Conservation (phyloP, 805 yeast species). For the Maudiozyma serrabonitensis region DNA sequence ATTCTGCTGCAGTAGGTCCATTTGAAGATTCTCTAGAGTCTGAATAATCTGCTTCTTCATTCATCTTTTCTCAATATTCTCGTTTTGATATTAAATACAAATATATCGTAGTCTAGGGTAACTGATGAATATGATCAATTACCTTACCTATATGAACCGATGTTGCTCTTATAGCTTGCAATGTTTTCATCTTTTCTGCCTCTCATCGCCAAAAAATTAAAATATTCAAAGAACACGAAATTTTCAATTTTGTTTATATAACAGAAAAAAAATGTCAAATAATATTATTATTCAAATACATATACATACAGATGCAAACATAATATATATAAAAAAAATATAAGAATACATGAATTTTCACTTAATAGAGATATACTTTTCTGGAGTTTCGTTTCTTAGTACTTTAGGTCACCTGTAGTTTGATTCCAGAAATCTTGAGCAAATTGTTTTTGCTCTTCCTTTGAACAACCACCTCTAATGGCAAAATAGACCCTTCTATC, state of each 20-base stretch:
- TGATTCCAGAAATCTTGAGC: constrained; percentile 43
- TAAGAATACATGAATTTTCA: background rate
- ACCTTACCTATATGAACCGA: no score
- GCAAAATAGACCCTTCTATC: constrained; percentile 47
- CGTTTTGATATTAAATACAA: no score
- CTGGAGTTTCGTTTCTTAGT: constrained; percentile 8
- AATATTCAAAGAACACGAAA: no score
- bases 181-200: background rate
- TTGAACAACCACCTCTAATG: constrained; percentile 41
- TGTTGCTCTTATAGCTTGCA: no score
- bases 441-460: constrained; percentile 35
- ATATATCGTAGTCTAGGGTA: no score
- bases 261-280: no score
- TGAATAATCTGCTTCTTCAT: background rate
- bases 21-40: background rate
- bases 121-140: no score
- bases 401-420: constrained; percentile 37
- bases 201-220: no score
- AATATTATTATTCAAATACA: background rate
- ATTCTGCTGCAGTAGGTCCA: background rate
- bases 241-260: no score
- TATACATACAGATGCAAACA: background rate
- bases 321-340: background rate
- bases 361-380: no score
- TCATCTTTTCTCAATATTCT: background rate